Evolutionary conservation across 192 early-diverging fungal species (phyloP).

Genomic region (Coemansia furcata): DNA sequence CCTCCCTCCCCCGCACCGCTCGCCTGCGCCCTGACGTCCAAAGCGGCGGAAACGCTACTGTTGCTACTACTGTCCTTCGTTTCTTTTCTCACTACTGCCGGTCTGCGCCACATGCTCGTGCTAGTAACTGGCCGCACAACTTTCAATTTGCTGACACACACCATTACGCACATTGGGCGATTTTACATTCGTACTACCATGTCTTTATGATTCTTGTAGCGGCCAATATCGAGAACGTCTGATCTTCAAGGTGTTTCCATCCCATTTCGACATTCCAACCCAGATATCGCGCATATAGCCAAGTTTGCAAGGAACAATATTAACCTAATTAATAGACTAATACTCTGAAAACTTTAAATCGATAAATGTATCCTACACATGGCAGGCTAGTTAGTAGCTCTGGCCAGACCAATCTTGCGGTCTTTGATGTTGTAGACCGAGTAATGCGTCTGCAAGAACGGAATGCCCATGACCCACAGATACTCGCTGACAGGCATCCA

Average conservation of each 20-base stretch:
- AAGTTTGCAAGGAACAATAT: neutral
- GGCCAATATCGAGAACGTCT: conserved; percentile 2
- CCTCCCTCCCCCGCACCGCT: neutral
- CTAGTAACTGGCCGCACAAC: neutral
- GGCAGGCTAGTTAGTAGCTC: conserved; percentile 8
- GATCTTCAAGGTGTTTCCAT: neutral
- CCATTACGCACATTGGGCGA: neutral
- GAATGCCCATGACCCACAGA: conserved; percentile 51
- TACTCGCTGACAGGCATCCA: conserved; percentile 55
- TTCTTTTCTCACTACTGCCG: neutral
- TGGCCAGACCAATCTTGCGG: conserved; percentile 43
- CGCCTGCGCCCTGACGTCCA: neutral
- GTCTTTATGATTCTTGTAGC: neutral
- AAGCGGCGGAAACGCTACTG: neutral
- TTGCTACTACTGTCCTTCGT: neutral
- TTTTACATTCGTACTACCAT: neutral
- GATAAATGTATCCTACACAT: neutral
- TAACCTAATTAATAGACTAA: no score
- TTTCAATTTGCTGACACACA: conserved; percentile 3
- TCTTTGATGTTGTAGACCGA: conserved; percentile 51
- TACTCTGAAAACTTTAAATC: neutral
- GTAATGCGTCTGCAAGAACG: conserved; percentile 52
- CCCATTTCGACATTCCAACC: neutral
- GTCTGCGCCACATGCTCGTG: neutral
- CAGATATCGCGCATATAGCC: neutral